A percentile compares a stretch with the other conserved stretches of the same genome.
Conservation (phyloP, 768 basidiomycete species). For the Amanita phalloides region DNA sequence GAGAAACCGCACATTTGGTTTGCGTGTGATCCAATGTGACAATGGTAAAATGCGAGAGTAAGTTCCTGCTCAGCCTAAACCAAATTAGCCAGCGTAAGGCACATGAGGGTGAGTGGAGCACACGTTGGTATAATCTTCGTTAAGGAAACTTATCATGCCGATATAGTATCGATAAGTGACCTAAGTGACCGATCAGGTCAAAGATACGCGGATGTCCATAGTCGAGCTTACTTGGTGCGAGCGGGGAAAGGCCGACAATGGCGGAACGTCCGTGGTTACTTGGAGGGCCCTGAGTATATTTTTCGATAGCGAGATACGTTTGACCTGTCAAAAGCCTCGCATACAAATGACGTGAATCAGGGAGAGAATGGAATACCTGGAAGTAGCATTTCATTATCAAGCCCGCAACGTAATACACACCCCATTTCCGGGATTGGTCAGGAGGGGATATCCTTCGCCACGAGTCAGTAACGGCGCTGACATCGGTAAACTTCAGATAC, state of each 20-base stretch:
- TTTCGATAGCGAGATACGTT: conserved; percentile 83
- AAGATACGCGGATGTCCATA: background rate
- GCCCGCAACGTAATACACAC: conserved; percentile 86
- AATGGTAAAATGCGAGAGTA: conserved; percentile 78
- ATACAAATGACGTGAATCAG: background rate
- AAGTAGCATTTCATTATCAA: conserved; percentile 93
- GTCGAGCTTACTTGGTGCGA: conserved; percentile 61
- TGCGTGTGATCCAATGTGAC: conserved; percentile 52
- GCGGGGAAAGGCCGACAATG: conserved; percentile 63
- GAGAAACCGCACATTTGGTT: conserved; percentile 67
- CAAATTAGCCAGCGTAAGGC: background rate
- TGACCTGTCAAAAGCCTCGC: conserved; percentile 42
- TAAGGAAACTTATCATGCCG: conserved; percentile 89
- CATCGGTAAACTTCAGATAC: conserved; percentile 10
- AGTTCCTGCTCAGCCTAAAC: conserved; percentile 76
- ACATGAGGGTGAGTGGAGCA: conserved; percentile 4
- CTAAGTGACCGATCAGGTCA: conserved; percentile 13
- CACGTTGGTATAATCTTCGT: conserved; percentile 84
- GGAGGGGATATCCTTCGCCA: conserved; percentile 48
- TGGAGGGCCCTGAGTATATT: conserved; percentile 86
- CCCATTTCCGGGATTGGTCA: conserved; percentile 76
- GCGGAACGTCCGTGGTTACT: conserved; percentile 78
- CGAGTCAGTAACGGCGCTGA: background rate
- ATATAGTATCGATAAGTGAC: conserved; percentile 93
- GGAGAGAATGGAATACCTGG: conserved; percentile 41